phyloP scores from a whole-genome alignment of 1,284 basidiomycete species.

The Leccinum colubrinum region DNA sequence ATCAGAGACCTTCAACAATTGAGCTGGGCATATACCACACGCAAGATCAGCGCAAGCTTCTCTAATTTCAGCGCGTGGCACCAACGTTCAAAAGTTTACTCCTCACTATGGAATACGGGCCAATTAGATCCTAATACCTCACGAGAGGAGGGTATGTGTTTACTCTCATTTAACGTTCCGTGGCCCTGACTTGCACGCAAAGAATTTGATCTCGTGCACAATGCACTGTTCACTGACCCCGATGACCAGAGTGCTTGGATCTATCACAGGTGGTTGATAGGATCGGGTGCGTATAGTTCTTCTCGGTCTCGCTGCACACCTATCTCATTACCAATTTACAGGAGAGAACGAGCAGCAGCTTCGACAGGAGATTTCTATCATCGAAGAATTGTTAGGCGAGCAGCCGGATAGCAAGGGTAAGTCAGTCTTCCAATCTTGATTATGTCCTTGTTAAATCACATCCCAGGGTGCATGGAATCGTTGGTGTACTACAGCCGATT shows the following conservation, averaged over 20 bases:
- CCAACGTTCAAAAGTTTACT: slow-evolving; percentile 85
- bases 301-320: not conserved
- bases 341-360: slow-evolving; percentile 59
- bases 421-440: slow-evolving; percentile 24
- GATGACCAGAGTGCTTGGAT: slow-evolving; percentile 97
- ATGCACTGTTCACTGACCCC: slow-evolving; percentile 97
- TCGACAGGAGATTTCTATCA: slow-evolving; percentile 76
- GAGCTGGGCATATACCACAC: slow-evolving; percentile 81
- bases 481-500: slow-evolving; percentile 79
- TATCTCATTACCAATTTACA: slow-evolving; percentile 22
- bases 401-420: slow-evolving; percentile 94
- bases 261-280: slow-evolving; percentile 95
- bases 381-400: slow-evolving; percentile 83
- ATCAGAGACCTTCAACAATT: slow-evolving; percentile 45
- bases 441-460: not conserved
- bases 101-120: slow-evolving; percentile 63
- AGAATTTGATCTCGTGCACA: slow-evolving; percentile 92
- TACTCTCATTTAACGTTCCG: not conserved
- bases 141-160: slow-evolving; percentile 61
- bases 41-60: slow-evolving; percentile 93
- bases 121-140: slow-evolving; percentile 49
- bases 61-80: slow-evolving; percentile 99
- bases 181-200: slow-evolving; percentile 5
- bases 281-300: slow-evolving; percentile 49
- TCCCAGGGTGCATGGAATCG: slow-evolving; percentile 88